Conservation (phyloP, 78 protist species). For the Emiliania huxleyi region DNA sequence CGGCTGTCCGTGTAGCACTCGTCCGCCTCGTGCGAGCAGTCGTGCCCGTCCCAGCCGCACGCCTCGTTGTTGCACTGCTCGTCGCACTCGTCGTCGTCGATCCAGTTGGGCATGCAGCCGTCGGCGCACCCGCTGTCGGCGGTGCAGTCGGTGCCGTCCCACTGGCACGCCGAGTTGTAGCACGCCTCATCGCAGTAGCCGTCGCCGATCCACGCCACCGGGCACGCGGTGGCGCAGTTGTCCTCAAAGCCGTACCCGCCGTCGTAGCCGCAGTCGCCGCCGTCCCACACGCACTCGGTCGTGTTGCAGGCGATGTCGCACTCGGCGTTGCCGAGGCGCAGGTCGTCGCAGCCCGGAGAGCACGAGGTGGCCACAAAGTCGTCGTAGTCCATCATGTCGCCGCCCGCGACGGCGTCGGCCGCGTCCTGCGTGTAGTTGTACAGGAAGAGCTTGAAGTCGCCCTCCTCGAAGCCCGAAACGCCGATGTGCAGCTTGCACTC, state of each 20-base stretch:
- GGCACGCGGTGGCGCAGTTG: not conserved
- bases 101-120: not conserved
- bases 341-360: not conserved
- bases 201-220: not conserved
- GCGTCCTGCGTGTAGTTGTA: not conserved
- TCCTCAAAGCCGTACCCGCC: not conserved
- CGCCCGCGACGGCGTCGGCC: not conserved
- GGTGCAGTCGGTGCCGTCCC: not conserved
- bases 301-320: not conserved
- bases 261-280: not conserved
- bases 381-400: not conserved
- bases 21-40: not conserved
- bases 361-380: not conserved
- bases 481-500: not conserved
- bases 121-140: not conserved
- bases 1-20: not conserved
- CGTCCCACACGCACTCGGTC: not conserved
- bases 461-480: not conserved
- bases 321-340: not conserved
- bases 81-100: not conserved
- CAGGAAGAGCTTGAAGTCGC: not conserved
- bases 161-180: not conserved
- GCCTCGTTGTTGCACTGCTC: not conserved
- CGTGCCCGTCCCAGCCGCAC: not conserved
- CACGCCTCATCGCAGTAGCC: not conserved